Evolutionary conservation across 129 eudicot species (phyloP), one percentile per base, ranked within the genome.

Genomic region (Pittosporum tobira): DNA sequence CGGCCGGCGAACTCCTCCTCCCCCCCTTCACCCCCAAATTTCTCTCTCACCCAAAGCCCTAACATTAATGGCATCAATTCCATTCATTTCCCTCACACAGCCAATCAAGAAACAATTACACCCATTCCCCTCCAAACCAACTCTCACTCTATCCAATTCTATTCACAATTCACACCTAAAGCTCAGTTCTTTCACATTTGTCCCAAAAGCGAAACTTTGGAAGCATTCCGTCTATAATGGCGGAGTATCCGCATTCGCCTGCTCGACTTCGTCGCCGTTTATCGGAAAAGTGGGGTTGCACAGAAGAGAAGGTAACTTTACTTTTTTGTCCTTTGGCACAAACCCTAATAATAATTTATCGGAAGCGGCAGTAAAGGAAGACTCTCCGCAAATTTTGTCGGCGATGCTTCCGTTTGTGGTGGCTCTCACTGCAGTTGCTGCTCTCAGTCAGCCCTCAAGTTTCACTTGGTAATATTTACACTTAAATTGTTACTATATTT

Each of bases 331-430:
- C 0, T 86, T 83, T 49, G 90, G 95, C 6, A 65, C 65, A 4
- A 64, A 80, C 63, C 70, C 77, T 27, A 51, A 68, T 20, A 51
- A 68, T 20, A 34, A 53, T 40, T 70, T 51, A 18, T 68, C 79
- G 0, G 62, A 47, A 37, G 71, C 31, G 16, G 79, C 70, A 25
- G 66, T 49, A 19, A 78, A 83, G 34, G 52, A 62, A 20, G 98
- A 77, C 28, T 73, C 76, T 52, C 84, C 99, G 1, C 94, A 93
- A 66, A 47, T 79, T 34, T 45, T 87, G 28, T 93, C 99, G 25
- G 99, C 94, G 23, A 48, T 88, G 82, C 94, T 93, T 48, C 99
- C 99, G 4, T 76, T 93, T 66, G 99, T 93, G 46, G 99, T 87
- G 71, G 96, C 89, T 61, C 77, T 85, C 61, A 93, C 99, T 46